phyloP scores from a whole-genome alignment of 176 grass and related monocot species.

The Poa pratensis region DNA sequence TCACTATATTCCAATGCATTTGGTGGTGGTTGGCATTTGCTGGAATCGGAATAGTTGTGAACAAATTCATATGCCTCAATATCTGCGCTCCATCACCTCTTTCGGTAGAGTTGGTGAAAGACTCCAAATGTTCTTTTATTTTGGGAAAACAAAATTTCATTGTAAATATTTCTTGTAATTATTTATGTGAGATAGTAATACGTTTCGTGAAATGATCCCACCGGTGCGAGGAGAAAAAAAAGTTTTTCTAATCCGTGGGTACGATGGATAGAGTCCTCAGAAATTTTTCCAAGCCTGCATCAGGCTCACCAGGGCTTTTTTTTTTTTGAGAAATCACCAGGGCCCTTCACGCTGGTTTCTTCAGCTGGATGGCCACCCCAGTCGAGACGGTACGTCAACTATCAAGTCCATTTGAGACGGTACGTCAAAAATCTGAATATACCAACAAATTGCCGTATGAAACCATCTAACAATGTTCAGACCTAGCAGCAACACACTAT shows the following conservation, averaged over 20 bases:
- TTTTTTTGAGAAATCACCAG: too few species aligned
- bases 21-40: not conserved
- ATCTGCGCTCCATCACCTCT: not conserved
- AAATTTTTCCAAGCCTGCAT: too few species aligned
- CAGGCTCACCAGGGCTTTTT: too few species aligned
- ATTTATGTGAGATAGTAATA: too few species aligned
- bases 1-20: not conserved
- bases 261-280: too few species aligned
- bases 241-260: too few species aligned
- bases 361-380: too few species aligned
- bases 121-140: not conserved
- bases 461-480: not conserved
- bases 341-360: too few species aligned
- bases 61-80: not conserved
- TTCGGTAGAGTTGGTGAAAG: not conserved
- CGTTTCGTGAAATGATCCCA: too few species aligned
- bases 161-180: too few species aligned
- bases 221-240: too few species aligned
- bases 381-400: too few species aligned
- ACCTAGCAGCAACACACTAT: not conserved
- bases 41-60: not conserved
- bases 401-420: conserved; percentile 16
- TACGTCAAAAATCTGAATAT: not conserved
- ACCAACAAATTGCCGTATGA: not conserved
- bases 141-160: not conserved